These are phyloP conservation scores for Pulicaria dysenterica DNA, from an alignment of 129 eudicot genomes.

Conservation along the genomic window DNA sequence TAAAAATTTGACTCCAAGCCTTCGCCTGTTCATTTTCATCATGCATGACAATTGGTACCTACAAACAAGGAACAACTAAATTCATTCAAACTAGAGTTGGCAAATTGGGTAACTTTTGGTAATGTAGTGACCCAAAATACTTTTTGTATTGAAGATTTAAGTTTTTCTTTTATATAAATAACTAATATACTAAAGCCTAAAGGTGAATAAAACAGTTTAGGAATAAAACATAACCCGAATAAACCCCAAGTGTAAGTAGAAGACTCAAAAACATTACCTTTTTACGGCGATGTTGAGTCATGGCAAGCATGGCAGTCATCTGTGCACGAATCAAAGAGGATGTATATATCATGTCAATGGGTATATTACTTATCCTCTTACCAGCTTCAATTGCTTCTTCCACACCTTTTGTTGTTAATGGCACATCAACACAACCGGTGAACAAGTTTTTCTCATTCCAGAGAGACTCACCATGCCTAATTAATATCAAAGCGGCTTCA, in stretches of 20 bases:
- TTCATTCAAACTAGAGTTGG: neutral
- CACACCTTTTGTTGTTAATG: conserved; percentile 86
- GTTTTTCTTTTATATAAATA: too few species aligned
- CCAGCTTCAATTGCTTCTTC: conserved; percentile 99
- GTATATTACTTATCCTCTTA: conserved; percentile 84
- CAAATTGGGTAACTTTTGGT: neutral
- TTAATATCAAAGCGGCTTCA: conserved; percentile 87
- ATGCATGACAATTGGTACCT: conserved; percentile 93
- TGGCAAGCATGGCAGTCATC: conserved; percentile 99
- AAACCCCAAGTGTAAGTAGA: neutral
- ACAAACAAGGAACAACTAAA: conserved; percentile 10
- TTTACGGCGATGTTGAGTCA: conserved; percentile 93
- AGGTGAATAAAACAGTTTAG: too few species aligned
- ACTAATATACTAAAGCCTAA: too few species aligned
- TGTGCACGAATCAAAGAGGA: conserved; percentile 95
- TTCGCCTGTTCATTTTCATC: conserved; percentile 84
- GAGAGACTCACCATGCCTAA: conserved; percentile 93
- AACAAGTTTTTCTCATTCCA: conserved; percentile 96
- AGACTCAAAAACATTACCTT: conserved; percentile 44
- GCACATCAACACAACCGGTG: conserved; percentile 98
- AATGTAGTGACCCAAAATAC: too few species aligned
- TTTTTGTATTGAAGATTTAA: too few species aligned
- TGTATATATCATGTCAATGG: conserved; percentile 86
- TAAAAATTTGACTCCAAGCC: conserved; percentile 88
- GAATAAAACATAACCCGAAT: too few species aligned